Evolutionary conservation across 2,329 filamentous ascomycete species (phyloP).

Genomic region (Chaetomium strumarium): DNA sequence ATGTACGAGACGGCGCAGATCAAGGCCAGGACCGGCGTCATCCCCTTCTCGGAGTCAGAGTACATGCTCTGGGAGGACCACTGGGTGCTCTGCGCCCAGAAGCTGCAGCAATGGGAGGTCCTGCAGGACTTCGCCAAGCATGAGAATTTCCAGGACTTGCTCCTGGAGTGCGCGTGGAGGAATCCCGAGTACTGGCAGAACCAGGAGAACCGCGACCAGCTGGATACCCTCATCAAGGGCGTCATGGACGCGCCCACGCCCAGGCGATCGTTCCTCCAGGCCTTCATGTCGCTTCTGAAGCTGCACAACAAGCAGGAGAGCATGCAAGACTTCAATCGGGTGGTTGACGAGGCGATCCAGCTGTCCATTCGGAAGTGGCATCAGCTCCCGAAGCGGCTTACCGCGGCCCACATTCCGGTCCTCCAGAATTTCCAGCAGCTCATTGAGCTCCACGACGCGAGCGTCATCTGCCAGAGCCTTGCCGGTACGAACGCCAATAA

Average conservation of each 20-base stretch:
- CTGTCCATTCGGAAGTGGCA: slow-evolving; percentile 98
- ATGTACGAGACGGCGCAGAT: slow-evolving; percentile 96
- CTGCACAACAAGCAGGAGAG: slow-evolving; percentile 84
- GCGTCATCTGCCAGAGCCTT: slow-evolving; percentile 89
- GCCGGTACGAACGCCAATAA: slow-evolving; percentile 78
- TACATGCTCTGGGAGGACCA: slow-evolving; percentile 99
- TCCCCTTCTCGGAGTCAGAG: slow-evolving; percentile 92
- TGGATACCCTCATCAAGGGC: slow-evolving; percentile 91
- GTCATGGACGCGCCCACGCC: slow-evolving; percentile 97
- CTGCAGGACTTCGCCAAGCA: slow-evolving; percentile 97
- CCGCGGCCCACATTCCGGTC: slow-evolving; percentile 89
- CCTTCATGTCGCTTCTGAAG: slow-evolving; percentile 94
- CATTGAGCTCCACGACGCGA: slow-evolving; percentile 95
- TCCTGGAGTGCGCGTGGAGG: slow-evolving; percentile 92
- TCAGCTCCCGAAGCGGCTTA: slow-evolving; percentile 88
- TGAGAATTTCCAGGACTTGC: slow-evolving; percentile 94
- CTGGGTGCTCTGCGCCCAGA: slow-evolving; percentile 95
- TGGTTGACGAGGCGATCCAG: slow-evolving; percentile 96
- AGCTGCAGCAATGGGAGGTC: slow-evolving; percentile 98
- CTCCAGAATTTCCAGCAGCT: slow-evolving; percentile 97
- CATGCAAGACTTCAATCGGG: slow-evolving; percentile 72
- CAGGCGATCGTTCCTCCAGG: slow-evolving; percentile 91
- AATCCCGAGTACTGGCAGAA: slow-evolving; percentile 93
- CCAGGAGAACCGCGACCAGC: slow-evolving; percentile 75
- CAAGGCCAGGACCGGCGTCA: slow-evolving; percentile 90